These are phyloP conservation scores for Sinapis alba DNA, from an alignment of 441 rosid genomes.

Conservation along the genomic window DNA sequence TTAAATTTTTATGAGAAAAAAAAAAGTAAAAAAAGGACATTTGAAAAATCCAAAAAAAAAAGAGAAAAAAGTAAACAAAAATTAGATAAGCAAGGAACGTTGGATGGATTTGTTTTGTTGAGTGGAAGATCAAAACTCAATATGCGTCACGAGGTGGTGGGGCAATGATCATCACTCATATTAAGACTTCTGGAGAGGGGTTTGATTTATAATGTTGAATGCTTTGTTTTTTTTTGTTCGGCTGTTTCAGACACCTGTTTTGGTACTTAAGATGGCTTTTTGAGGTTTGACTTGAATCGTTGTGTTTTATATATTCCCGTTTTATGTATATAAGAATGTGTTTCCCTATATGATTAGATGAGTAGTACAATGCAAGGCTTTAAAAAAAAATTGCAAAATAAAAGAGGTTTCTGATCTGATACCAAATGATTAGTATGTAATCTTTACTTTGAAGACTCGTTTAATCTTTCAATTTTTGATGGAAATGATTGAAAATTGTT, in stretches of 20 bases:
- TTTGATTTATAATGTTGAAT: not conserved
- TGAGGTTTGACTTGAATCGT: conserved; percentile 16
- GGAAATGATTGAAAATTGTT: not conserved
- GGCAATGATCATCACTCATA: conserved; percentile 22
- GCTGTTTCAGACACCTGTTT: conserved; percentile 24
- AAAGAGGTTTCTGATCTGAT: not conserved
- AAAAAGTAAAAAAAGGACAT: not conserved
- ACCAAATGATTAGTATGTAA: not conserved
- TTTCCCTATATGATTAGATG: not conserved
- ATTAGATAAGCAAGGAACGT: not conserved
- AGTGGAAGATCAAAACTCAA: conserved; percentile 15
- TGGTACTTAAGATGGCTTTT: not conserved
- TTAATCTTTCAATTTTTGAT: not conserved
- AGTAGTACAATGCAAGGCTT: not conserved
- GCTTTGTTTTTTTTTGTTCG: not conserved
- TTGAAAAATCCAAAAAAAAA: conserved; percentile 16
- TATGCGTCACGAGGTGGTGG: conserved; percentile 8
- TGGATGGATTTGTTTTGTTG: conserved; percentile 21
- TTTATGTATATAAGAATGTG: conserved; percentile 28
- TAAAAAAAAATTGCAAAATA: not conserved
- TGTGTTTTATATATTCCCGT: not conserved
- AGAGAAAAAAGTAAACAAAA: not conserved
- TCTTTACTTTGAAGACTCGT: not conserved
- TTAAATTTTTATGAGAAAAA: conserved; percentile 13
- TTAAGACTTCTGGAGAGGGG: conserved; percentile 15